A percentile compares a stretch with the other conserved stretches of the same genome.
Evolutionary conservation across 805 yeast genomes (phyloP).

Genomic region (Ogataea pini): DNA sequence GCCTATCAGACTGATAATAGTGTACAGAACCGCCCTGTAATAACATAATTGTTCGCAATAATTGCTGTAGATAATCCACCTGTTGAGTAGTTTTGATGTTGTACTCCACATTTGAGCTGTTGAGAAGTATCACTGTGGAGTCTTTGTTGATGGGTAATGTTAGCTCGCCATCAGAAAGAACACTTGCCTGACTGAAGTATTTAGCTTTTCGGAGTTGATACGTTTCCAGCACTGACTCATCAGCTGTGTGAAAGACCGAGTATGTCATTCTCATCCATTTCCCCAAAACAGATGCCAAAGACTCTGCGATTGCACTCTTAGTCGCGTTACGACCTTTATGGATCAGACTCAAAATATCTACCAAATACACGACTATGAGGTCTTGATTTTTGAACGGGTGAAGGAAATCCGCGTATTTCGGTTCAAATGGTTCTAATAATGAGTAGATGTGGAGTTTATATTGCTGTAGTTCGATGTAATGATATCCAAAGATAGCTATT

Average conservation of each 20-base stretch:
- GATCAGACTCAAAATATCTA: conserved; percentile 5
- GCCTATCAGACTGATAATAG: conserved; percentile 9
- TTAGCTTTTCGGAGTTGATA: background rate
- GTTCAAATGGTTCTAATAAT: conserved; percentile 10
- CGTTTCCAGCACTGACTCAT: background rate
- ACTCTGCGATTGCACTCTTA: background rate
- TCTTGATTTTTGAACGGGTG: conserved; percentile 4
- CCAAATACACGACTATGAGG: conserved; percentile 6
- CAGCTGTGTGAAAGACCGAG: background rate
- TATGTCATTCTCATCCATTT: background rate
- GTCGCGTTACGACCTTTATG: background rate
- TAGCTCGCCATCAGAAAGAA: conserved; percentile 1
- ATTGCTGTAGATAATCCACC: conserved; percentile 31
- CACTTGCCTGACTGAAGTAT: background rate
- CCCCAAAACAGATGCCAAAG: background rate
- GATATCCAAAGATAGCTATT: conserved; percentile 15
- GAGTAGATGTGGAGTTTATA: conserved; percentile 13
- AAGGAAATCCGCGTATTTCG: background rate
- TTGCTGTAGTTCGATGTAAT: conserved; percentile 8
- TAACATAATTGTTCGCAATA: conserved; percentile 21
- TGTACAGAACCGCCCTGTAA: conserved; percentile 14
- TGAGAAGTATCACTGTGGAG: conserved; percentile 9
- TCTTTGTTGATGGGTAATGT: background rate
- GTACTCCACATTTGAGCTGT: conserved; percentile 19
- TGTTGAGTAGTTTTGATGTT: conserved; percentile 17